Evolutionary conservation across 805 yeast species (phyloP), one percentile per base, ranked within the genome.

Genomic region (Brettanomyces sp.): DNA sequence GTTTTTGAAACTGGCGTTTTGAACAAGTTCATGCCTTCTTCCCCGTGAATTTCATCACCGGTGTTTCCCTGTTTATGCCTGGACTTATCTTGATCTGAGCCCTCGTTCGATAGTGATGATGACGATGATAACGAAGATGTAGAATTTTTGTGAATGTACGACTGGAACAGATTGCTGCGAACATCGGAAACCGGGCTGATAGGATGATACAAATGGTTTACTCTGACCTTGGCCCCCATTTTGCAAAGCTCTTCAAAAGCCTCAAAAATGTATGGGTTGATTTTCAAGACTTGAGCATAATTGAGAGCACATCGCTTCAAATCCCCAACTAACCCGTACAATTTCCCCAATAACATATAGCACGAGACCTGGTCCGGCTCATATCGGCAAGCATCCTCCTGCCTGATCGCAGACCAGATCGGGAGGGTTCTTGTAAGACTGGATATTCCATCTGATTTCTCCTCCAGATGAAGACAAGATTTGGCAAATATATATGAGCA

Each of bases 221-320:
- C 78, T 47, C 79, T 77, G 18, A 88, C 72, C 47, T 76, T 76
- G 18, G 83, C 86, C 11, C 95, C 93, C 65, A 83, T 66, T 42
- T 72, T 70, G 55, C 88, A 79, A 42, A 93, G 66, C 39, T 82
- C 81, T 52, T 82, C 87, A 51, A 87, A 80, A 0, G 96, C 88
- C 58, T 88, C 96, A 76, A 93, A 88, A 37, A 88, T 72, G 57
- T 71, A 86, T 14, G 95, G 96, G 58, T 93, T 85, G 51, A 72
- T 64, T 48, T 79, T 77, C 47, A 88, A 69, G 1, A 91, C 86
- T 52, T 74, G 77, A 0, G 86, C 73, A 59, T 82, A 85, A 55
- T 79, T 76, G 42, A 82, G 64, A 0, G 84, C 73, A 47, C 93
- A 80, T 47, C 81, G 79, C 52, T 79, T 76, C 4, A 68, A 57